Base-by-base conservation (phyloP, 768 basidiomycete genomes). In the Russula sp. region DNA sequence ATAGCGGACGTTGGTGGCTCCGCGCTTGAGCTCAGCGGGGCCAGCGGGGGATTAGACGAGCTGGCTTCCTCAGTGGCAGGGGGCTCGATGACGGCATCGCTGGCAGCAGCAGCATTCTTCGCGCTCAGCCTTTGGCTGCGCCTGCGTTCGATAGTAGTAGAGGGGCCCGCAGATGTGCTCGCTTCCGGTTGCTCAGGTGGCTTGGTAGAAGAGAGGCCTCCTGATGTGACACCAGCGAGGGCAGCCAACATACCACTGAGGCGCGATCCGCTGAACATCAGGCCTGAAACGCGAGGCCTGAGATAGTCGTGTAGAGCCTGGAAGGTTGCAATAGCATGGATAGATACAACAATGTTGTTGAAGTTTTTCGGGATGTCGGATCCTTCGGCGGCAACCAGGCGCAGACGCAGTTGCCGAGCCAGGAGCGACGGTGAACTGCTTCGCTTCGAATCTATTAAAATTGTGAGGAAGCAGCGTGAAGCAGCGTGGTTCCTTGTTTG, bases 301-400 rank as follows among this genome's bases (percentile, higher is more conserved):
- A 98, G 82, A 72, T 98, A 99, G 72, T 97, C 95, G 69, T 97
- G 92, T 35, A 98, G 80, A 1, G 96, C 94, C 72, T 97, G 93
- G 81, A 98, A 93, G 1, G 94, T 98, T 1, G 97, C 96, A 64
- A 98, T 97, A 7, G 95, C 96, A 70, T 98, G 96, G 63, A 98
- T 98, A 7, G 95, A 98, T 22, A 98, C 91, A 42, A 93, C 91
- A 69, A 98, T 90, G 67, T 92, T 94, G 69, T 88, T 88, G 38
- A 91, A 76, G 70, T 82, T 87, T 58, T 87, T 85, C 18, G 97
- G 96, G 22, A 96, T 82, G 66, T 94, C 93, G 0, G 89, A 84
- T 38, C 90, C 91, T 56, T 97, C 93, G 10, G 87, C 87, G 1
- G 94, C 93, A n/a, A 91, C 81, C 16, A 99, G 76, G 22, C 92